Percentiles rank a stretch among this genome's conserved stretches.
phyloP scores from a whole-genome alignment of 495 filamentous ascomycete genomes.

The Podospora anserina region DNA sequence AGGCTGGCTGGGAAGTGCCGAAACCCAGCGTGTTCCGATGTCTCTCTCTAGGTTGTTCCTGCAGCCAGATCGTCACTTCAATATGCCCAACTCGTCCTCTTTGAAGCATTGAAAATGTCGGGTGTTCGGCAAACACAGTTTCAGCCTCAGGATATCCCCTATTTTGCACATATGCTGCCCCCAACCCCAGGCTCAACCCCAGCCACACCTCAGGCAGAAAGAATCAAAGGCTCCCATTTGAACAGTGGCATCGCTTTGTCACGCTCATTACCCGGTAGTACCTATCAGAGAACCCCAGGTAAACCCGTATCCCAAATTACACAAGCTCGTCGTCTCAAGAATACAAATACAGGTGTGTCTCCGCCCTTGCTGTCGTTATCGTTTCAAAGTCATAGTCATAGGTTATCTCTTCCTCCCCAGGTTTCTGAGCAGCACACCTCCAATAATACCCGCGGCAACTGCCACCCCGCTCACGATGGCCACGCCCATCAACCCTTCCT shows the following conservation, averaged over 20 bases:
- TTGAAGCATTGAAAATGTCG: background rate
- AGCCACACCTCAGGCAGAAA: background rate
- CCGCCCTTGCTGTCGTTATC: background rate
- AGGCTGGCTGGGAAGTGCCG: background rate
- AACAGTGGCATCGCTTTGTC: background rate
- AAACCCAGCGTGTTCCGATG: background rate
- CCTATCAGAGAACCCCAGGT: background rate
- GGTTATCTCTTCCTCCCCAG: conserved; percentile 35
- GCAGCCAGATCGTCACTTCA: background rate
- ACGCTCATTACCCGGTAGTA: background rate
- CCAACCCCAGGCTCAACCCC: background rate
- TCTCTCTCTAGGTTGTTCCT: background rate
- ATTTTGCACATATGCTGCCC: background rate
- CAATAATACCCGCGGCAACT: conserved; percentile 88
- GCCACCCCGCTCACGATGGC: conserved; percentile 96
- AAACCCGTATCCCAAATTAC: background rate
- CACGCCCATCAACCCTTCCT: conserved; percentile 88
- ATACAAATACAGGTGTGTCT: background rate
- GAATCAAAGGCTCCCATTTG: background rate
- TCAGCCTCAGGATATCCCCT: background rate
- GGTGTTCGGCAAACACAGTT: background rate
- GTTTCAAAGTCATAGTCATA: background rate
- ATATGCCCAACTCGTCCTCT: background rate
- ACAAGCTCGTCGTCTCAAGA: background rate
- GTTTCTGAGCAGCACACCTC: conserved; percentile 72